Evolutionary conservation across 352 stramenopile species (phyloP).

Genomic region (Albugo candida): DNA sequence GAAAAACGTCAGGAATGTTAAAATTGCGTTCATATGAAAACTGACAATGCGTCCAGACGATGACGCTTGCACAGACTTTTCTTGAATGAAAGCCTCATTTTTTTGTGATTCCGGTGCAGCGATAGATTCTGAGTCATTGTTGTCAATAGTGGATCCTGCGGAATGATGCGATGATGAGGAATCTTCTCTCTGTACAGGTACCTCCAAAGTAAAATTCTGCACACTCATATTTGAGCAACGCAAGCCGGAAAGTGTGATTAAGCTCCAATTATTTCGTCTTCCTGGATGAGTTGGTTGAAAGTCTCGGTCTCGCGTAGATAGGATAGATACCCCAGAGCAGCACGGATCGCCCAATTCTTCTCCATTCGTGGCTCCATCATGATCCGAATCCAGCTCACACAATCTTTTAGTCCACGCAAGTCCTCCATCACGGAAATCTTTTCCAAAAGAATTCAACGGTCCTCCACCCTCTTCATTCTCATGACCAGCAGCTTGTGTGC

Average conservation of each 20-base stretch:
- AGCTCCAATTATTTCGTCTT: background rate
- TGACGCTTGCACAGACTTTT: no score
- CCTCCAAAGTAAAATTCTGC: no score
- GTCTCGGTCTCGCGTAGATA: background rate
- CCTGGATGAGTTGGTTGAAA: conserved; percentile 2
- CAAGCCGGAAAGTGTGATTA: background rate
- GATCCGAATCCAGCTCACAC: conserved; percentile 10
- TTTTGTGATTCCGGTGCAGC: no score
- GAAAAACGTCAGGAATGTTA: no score
- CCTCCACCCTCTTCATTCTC: conserved; percentile 4
- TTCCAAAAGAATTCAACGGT: conserved; percentile 3
- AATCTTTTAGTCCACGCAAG: conserved; percentile 4
- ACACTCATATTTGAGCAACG: no score
- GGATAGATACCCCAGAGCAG: background rate
- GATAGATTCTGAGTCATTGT: no score
- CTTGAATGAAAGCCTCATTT: no score
- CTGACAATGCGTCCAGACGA: no score
- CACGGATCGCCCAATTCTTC: conserved; percentile 10
- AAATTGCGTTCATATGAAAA: no score
- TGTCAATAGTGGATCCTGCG: background rate
- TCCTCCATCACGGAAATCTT: conserved; percentile 4
- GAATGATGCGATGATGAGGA: background rate
- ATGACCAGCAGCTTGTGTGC: conserved; percentile 5
- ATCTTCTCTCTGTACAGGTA: no score
- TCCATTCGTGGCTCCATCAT: conserved; percentile 8